Evolutionary conservation across 192 early-diverging fungal species (phyloP).

Genomic region (Diversispora eburnea): DNA sequence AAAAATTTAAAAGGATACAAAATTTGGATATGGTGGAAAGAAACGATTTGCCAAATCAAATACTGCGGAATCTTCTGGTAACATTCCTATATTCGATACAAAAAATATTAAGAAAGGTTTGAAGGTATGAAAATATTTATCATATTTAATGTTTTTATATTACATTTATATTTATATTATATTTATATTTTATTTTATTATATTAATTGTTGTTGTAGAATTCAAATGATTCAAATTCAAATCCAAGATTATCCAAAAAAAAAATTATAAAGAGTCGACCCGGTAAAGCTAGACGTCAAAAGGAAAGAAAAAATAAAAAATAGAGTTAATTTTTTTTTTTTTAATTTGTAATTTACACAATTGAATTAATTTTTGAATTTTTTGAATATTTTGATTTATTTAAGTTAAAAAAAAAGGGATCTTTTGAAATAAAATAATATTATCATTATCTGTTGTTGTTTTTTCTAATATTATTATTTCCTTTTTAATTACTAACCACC

Average conservation of each 20-base stretch:
- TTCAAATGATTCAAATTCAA: background rate
- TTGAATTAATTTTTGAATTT: too few species aligned
- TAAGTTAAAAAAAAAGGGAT: too few species aligned
- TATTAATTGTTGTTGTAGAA: conserved; percentile 29
- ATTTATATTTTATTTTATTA: conserved; percentile 31
- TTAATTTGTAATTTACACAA: too few species aligned
- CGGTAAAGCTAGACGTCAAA: conserved; percentile 42
- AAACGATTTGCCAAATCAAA: conserved; percentile 78
- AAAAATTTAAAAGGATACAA: conserved; percentile 61
- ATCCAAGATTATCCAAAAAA: background rate
- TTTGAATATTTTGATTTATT: too few species aligned
- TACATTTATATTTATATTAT: background rate
- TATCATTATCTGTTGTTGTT: too few species aligned
- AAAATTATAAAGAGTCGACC: conserved; percentile 33
- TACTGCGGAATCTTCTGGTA: conserved; percentile 69
- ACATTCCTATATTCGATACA: conserved; percentile 63
- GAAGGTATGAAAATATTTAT: conserved; percentile 9
- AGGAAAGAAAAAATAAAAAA: conserved; percentile 5
- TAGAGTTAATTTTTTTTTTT: too few species aligned
- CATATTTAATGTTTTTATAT: background rate
- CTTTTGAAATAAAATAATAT: too few species aligned
- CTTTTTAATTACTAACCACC: too few species aligned
- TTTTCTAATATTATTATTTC: too few species aligned
- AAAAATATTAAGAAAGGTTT: conserved; percentile 36
- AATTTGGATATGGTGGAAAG: conserved; percentile 91